A percentile compares a stretch with the other conserved stretches of the same genome.
phyloP scores from a whole-genome alignment of 805 yeast species.

The Kuraishia borneana region DNA sequence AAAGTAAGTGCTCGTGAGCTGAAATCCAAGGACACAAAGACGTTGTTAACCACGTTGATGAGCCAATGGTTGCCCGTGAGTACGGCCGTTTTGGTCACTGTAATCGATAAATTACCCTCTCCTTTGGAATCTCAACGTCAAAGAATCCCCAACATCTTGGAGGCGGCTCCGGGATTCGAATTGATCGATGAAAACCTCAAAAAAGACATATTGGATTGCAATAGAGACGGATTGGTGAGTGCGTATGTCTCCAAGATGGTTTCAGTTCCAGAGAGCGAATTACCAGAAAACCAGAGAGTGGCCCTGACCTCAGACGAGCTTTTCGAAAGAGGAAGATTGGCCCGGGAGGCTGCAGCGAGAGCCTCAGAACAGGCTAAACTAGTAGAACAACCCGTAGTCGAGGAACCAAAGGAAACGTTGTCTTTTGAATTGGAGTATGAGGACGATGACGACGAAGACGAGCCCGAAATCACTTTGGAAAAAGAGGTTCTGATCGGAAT shows the following conservation, averaged over 20 bases:
- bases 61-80: constrained; percentile 94
- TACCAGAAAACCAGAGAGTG: constrained; percentile 45
- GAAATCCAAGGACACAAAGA: constrained; percentile 65
- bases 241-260: constrained; percentile 87
- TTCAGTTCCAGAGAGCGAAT: constrained; percentile 71
- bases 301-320: constrained; percentile 42
- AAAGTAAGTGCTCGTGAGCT: constrained; percentile 67
- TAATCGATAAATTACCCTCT: constrained; percentile 76
- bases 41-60: constrained; percentile 54
- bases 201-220: constrained; percentile 55
- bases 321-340: constrained; percentile 48
- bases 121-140: constrained; percentile 67
- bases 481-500: constrained; percentile 75
- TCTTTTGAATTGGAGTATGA: constrained; percentile 46
- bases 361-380: constrained; percentile 39
- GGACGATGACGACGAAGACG: constrained; percentile 35
- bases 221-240: constrained; percentile 47
- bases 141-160: constrained; percentile 59
- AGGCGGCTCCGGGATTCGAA: constrained; percentile 39
- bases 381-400: constrained; percentile 5
- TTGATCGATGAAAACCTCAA: constrained; percentile 36
- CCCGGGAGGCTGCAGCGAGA: constrained; percentile 55
- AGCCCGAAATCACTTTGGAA: constrained; percentile 23
- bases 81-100: constrained; percentile 72
- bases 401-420: constrained; percentile 26